A percentile compares a stretch with the other conserved stretches of the same genome.
Conservation (phyloP, 1,284 basidiomycete species). For the Apiotrichum akiyoshidainum region DNA sequence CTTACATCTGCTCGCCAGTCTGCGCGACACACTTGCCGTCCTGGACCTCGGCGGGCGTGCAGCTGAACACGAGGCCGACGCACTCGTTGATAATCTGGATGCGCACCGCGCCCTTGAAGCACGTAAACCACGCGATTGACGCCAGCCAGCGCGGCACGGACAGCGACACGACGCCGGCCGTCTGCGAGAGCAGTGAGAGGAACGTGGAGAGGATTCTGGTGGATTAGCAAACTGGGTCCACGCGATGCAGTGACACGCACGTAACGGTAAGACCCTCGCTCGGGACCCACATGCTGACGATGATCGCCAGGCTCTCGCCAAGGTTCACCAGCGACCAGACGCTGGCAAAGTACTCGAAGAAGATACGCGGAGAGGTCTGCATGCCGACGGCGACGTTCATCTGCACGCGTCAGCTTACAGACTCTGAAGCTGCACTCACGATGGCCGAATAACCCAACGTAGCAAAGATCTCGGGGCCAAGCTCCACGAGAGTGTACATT, state of each 20-base stretch:
- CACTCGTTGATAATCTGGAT: slow-evolving; percentile 54
- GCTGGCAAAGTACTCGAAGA: slow-evolving; percentile 50
- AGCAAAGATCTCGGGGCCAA: slow-evolving; percentile 48
- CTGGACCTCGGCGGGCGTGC: slow-evolving; percentile 39
- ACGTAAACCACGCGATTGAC: slow-evolving; percentile 44
- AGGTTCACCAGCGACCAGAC: slow-evolving; percentile 49
- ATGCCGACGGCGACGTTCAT: slow-evolving; percentile 52
- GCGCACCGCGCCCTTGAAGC: slow-evolving; percentile 39
- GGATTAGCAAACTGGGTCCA: slow-evolving; percentile 29
- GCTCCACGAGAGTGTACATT: slow-evolving; percentile 52
- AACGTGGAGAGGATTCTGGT: slow-evolving; percentile 48
- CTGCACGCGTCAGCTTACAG: slow-evolving; percentile 19
- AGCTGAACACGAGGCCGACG: slow-evolving; percentile 47
- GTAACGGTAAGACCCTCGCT: slow-evolving; percentile 40
- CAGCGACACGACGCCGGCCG: slow-evolving; percentile 51
- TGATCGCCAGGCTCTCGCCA: slow-evolving; percentile 49
- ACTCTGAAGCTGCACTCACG: slow-evolving; percentile 19
- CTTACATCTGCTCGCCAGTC: slow-evolving; percentile 51
- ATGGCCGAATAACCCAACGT: slow-evolving; percentile 34
- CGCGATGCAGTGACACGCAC: slow-evolving; percentile 22
- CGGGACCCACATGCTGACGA: slow-evolving; percentile 36
- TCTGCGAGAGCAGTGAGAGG: slow-evolving; percentile 41
- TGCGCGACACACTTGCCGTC: slow-evolving; percentile 50
- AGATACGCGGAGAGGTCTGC: slow-evolving; percentile 50
- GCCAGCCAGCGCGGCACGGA: slow-evolving; percentile 50